phyloP scores from a whole-genome alignment of 805 yeast genomes.

The Starmera amethionina region DNA sequence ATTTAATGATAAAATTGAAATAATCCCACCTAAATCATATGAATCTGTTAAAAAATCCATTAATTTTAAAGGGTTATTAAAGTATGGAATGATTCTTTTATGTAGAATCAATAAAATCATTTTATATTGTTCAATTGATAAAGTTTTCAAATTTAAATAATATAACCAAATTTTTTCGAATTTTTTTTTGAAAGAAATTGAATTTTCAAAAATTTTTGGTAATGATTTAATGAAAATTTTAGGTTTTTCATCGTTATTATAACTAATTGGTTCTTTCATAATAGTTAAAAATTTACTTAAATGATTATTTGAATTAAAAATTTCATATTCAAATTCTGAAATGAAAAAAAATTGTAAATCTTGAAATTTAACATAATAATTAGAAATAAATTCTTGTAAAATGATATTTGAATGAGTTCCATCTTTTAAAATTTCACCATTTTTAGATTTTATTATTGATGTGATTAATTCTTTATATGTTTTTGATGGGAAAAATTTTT shows the following conservation, averaged over 20 bases:
- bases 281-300: slow-evolving; percentile 30
- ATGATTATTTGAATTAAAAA: slow-evolving; percentile 4
- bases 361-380: slow-evolving; percentile 48
- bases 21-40: slow-evolving; percentile 50
- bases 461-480: slow-evolving; percentile 34
- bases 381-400: slow-evolving; percentile 45
- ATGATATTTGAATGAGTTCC: slow-evolving; percentile 38
- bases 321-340: slow-evolving; percentile 29
- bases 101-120: slow-evolving; percentile 62
- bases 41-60: slow-evolving; percentile 94
- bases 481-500: slow-evolving; percentile 54
- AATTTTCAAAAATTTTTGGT: slow-evolving; percentile 34
- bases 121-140: slow-evolving; percentile 51
- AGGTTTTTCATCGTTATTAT: slow-evolving; percentile 24
- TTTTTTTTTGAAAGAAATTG: slow-evolving; percentile 42
- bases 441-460: slow-evolving; percentile 25
- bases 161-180: slow-evolving; percentile 65
- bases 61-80: slow-evolving; percentile 67
- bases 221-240: slow-evolving; percentile 32
- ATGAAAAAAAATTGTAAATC: slow-evolving; percentile 76
- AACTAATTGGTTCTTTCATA: slow-evolving; percentile 24
- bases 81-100: slow-evolving; percentile 73
- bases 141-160: slow-evolving; percentile 34
- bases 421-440: slow-evolving; percentile 33
- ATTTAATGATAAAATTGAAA: slow-evolving; percentile 73